A percentile compares a stretch with the other conserved stretches of the same genome.
Conservation (phyloP, 2,329 filamentous ascomycete species). For the Penicillium polonicum region DNA sequence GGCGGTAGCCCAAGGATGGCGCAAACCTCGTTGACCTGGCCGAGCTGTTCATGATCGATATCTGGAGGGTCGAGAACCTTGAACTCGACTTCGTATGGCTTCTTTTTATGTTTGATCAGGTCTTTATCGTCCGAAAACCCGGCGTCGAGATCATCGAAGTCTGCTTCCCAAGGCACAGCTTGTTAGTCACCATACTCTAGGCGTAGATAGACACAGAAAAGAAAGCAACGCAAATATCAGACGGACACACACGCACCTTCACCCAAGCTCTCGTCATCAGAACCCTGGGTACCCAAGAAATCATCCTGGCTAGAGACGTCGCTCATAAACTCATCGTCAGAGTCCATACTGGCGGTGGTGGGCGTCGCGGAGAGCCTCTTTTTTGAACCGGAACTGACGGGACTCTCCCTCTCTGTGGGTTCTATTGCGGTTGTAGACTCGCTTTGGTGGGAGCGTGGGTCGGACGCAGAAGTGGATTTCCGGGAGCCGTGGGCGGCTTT, state of each 20-base stretch:
- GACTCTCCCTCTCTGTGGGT: slow-evolving; percentile 19
- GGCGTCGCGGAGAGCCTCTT: slow-evolving; percentile 42
- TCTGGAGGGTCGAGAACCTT: slow-evolving; percentile 76
- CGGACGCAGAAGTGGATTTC: slow-evolving; percentile 28
- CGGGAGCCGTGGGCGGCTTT: slow-evolving; percentile 29
- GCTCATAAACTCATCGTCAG: slow-evolving; percentile 91
- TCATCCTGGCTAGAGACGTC: slow-evolving; percentile 73
- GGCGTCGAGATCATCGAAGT: slow-evolving; percentile 59
- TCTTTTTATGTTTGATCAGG: slow-evolving; percentile 67
- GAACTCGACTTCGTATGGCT: slow-evolving; percentile 80
- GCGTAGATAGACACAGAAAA: neutral
- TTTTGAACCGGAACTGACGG: slow-evolving; percentile 18
- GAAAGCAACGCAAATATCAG: neutral
- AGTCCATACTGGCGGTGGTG: slow-evolving; percentile 72
- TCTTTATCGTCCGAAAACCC: slow-evolving; percentile 69
- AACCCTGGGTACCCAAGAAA: slow-evolving; percentile 65
- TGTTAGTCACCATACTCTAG: slow-evolving; percentile 4
- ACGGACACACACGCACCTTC: slow-evolving; percentile 38
- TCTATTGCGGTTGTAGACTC: slow-evolving; percentile 11
- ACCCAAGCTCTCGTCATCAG: slow-evolving; percentile 63
- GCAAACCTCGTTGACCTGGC: slow-evolving; percentile 84
- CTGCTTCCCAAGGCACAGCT: slow-evolving; percentile 29
- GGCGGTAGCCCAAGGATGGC: slow-evolving; percentile 85
- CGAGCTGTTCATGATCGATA: slow-evolving; percentile 80
- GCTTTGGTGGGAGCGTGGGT: slow-evolving; percentile 29